A percentile compares a stretch with the other conserved stretches of the same genome.
Evolutionary conservation across 148 eudicot species (phyloP).

Genomic region (Simmondsia chinensis): DNA sequence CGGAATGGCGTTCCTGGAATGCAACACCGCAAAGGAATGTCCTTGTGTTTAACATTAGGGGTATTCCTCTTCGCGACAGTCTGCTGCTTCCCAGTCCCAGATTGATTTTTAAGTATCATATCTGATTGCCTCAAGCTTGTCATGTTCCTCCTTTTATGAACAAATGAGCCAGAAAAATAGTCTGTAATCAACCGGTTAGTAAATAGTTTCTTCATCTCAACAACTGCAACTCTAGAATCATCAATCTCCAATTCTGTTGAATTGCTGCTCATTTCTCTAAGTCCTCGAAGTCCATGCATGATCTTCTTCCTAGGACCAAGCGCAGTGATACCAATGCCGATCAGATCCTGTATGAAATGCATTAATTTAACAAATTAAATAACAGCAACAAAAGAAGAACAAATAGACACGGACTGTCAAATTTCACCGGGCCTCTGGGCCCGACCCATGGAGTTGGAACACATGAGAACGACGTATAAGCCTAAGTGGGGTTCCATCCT

Average conservation of each 20-base stretch:
- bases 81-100: constrained; percentile 20
- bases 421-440: no score
- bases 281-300: constrained; percentile 53
- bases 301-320: constrained; percentile 95
- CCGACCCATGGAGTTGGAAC: no score
- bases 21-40: constrained; percentile 65
- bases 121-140: constrained; percentile 16
- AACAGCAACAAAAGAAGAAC: not conserved
- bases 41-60: constrained; percentile 26
- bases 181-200: constrained; percentile 73
- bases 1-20: constrained; percentile 83
- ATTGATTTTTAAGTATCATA: constrained; percentile 18
- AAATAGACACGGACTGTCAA: no score
- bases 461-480: no score
- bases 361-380: not conserved
- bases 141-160: constrained; percentile 17
- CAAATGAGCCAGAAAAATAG: constrained; percentile 43
- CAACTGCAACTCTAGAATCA: constrained; percentile 16
- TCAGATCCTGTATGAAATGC: constrained; percentile 51
- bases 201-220: constrained; percentile 27
- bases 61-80: constrained; percentile 5
- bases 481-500: no score
- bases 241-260: constrained; percentile 14
- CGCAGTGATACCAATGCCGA: constrained; percentile 70
- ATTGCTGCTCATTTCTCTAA: constrained; percentile 28